Base-by-base conservation (phyloP, 176 grass and related monocot genomes). In the Poa annua region DNA sequence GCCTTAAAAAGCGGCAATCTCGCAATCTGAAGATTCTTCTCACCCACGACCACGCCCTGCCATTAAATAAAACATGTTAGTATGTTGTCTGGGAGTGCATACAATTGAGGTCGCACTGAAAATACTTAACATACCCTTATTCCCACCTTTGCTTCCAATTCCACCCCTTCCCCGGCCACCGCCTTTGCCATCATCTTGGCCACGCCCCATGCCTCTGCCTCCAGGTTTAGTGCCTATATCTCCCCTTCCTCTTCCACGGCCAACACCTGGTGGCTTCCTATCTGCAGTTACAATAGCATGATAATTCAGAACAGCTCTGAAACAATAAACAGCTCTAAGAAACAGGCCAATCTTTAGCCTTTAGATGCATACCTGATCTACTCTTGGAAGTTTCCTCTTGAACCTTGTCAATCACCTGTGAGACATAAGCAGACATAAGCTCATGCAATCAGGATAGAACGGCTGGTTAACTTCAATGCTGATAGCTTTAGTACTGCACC, bases 331-430 rank as follows among this genome's bases (percentile, higher is more conserved):
- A 35, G 9, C 14, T 62, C 39, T 44, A 24, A 2, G 52, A 60
- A 39, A 73, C 59, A 15, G 39, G 21, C 26, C 21, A 76, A 21
- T 62, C 4, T 52, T 79, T 20, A 57, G 21, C 11, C 17, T 35
- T 74, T 60, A 15, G 52, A 57, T 81, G 9, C 74, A 82, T 85
- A 99, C 97, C 97, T 92, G 89, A 74, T 81, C 97, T 91, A 35
- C 85, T 99, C 78, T 94, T 99, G 29, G 91, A 88, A 78, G 93
- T 99, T 89, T 99, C 96, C 86, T 99, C 97, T 89, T 99, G 97
- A 79, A 99, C 97, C 67, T 99, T 99, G 81, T 99, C 97, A 64
- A 99, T 99, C 24, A 99, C 97, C 97, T 99, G 71, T 13, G 81
- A 7, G 22, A 64, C 85, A 32, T 13, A 45, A 79, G 72, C 8